Evolutionary conservation across 177 flowering plant species (phyloP).

Genomic region (Vitis hybrid): DNA sequence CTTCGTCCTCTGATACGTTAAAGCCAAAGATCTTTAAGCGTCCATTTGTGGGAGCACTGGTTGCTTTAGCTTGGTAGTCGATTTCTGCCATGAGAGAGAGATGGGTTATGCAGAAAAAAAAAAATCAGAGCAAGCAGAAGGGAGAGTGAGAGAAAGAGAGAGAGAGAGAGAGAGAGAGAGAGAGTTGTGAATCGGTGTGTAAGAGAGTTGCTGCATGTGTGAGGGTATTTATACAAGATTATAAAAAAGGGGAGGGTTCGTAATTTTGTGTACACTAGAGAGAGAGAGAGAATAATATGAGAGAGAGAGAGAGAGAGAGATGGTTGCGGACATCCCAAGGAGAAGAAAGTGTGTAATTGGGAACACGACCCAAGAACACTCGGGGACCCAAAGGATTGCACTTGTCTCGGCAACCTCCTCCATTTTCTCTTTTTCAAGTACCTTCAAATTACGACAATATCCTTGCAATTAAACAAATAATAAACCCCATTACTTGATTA

Average conservation of each 20-base stretch:
- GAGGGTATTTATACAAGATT: constrained; percentile 50
- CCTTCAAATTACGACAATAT: constrained; percentile 4
- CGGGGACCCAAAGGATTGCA: constrained; percentile 29
- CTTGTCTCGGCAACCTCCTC: constrained; percentile 16
- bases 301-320: constrained; percentile 29
- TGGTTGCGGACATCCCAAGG: constrained; percentile 68
- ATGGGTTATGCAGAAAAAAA: too few species aligned
- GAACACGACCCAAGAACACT: constrained; percentile 48
- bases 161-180: constrained; percentile 15
- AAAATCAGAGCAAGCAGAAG: background rate
- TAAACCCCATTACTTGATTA: too few species aligned
- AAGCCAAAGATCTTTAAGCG: constrained; percentile 84
- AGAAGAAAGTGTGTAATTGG: constrained; percentile 32
- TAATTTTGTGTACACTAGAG: background rate
- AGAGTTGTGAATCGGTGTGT: constrained; percentile 7
- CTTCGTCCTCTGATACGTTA: constrained; percentile 61
- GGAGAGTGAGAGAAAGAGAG: constrained; percentile 17
- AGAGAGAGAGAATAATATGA: background rate
- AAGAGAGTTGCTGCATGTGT: constrained; percentile 37
- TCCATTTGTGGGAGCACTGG: constrained; percentile 17
- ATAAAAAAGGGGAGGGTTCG: constrained; percentile 4
- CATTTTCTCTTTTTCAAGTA: background rate
- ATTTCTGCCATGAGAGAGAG: constrained; percentile 38
- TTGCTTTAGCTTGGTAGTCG: constrained; percentile 26
- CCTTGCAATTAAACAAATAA: background rate